Conservation (phyloP, 2,329 filamentous ascomycete genomes). For the Apiospora saccharicola region DNA sequence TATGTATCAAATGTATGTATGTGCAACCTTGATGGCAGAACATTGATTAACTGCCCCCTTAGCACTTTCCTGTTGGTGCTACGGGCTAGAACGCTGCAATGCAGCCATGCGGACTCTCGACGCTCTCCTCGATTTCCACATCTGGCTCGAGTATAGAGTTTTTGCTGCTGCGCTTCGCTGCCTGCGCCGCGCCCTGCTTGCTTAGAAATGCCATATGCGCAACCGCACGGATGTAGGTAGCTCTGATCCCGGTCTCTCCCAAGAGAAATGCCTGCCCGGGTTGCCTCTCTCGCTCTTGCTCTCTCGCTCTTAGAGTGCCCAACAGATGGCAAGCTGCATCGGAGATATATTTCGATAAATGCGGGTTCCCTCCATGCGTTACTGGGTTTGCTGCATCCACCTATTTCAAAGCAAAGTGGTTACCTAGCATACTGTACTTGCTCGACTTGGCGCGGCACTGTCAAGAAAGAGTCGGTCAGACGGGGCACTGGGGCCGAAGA, state of each 20-base stretch:
- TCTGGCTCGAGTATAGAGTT: background rate
- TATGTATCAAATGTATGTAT: background rate
- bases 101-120: background rate
- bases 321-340: constrained; percentile 14
- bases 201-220: background rate
- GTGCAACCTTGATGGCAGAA: background rate
- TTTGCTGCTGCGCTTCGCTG: background rate
- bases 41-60: background rate
- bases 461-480: background rate
- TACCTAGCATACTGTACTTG: no score
- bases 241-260: background rate
- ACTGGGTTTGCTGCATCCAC: background rate
- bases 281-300: background rate
- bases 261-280: background rate
- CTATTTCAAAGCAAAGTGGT: background rate
- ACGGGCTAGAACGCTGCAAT: background rate
- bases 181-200: background rate
- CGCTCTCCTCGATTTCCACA: background rate
- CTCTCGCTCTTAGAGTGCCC: no score
- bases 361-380: background rate
- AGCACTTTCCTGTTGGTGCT: background rate
- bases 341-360: constrained; percentile 16
- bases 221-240: background rate
- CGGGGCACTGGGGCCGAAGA: background rate
- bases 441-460: background rate